A percentile compares a stretch with the other conserved stretches of the same genome.
phyloP scores from a whole-genome alignment of 116 monocot species.

The Posidonia oceanica region DNA sequence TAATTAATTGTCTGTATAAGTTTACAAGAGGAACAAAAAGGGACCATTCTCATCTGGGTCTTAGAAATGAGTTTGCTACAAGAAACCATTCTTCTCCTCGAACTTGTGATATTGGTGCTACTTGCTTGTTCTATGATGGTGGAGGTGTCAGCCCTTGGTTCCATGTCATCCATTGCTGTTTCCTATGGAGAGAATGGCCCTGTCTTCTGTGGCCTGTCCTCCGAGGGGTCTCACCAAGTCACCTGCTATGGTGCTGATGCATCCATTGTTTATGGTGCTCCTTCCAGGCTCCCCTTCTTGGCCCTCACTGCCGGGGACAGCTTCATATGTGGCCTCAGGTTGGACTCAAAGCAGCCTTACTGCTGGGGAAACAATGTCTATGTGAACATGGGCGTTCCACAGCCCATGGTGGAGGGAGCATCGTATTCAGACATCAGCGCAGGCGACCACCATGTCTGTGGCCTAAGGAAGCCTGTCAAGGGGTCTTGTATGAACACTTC shows the following conservation, averaged over 20 bases:
- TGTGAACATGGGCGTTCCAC: slow-evolving; percentile 85
- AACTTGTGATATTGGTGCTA: not conserved
- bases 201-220: slow-evolving; percentile 65
- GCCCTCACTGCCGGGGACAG: slow-evolving; percentile 81
- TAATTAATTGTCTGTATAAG: too few species aligned
- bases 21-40: too few species aligned
- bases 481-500: slow-evolving; percentile 7
- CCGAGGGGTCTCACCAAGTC: slow-evolving; percentile 65
- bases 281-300: slow-evolving; percentile 45
- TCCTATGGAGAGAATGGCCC: slow-evolving; percentile 92
- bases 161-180: slow-evolving; percentile 95
- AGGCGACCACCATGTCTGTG: slow-evolving; percentile 89
- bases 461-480: slow-evolving; percentile 22
- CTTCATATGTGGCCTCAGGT: slow-evolving; percentile 83
- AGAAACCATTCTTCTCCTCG: too few species aligned
- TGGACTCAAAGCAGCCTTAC: slow-evolving; percentile 69
- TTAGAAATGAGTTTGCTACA: too few species aligned
- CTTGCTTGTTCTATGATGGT: not conserved
- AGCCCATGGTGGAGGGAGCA: slow-evolving; percentile 57
- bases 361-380: slow-evolving; percentile 92
- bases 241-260: slow-evolving; percentile 74
- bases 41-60: too few species aligned
- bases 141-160: slow-evolving; percentile 49
- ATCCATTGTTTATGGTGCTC: slow-evolving; percentile 86
- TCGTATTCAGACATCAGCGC: slow-evolving; percentile 77